Evolutionary conservation across 2,329 filamentous ascomycete genomes (phyloP).

Genomic region (Zopfia rhizophila): DNA sequence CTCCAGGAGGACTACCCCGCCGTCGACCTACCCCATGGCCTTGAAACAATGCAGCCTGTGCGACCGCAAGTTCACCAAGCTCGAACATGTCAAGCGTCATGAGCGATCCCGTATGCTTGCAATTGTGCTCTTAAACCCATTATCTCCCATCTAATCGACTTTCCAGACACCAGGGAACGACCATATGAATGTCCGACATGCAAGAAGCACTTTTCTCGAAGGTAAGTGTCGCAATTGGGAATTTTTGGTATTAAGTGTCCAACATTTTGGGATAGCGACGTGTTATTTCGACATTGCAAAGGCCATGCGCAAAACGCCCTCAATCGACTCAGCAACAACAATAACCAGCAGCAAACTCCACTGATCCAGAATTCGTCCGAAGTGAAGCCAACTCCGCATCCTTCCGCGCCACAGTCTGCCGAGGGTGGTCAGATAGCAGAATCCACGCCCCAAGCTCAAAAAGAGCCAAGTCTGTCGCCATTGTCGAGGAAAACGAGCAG

Average conservation of each 20-base stretch:
- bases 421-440: constrained; percentile 30
- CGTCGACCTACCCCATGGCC: constrained; percentile 38
- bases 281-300: constrained; percentile 63
- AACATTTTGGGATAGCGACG: constrained; percentile 53
- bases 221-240: constrained; percentile 48
- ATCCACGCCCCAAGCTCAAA: constrained; percentile 32
- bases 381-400: constrained; percentile 30
- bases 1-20: constrained; percentile 13
- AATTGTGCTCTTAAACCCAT: constrained; percentile 9
- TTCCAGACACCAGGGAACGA: constrained; percentile 63
- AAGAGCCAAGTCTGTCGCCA: constrained; percentile 40
- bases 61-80: constrained; percentile 66
- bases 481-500: constrained; percentile 36
- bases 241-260: constrained; percentile 26
- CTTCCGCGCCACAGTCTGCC: constrained; percentile 25
- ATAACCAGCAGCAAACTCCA: constrained; percentile 39
- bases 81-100: constrained; percentile 66
- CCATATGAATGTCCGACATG: constrained; percentile 65
- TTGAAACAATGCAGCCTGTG: constrained; percentile 56
- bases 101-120: constrained; percentile 63
- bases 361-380: constrained; percentile 24
- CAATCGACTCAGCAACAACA: constrained; percentile 46
- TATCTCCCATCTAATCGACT: constrained; percentile 28
- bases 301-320: constrained; percentile 57
- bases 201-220: constrained; percentile 65